Evolutionary conservation across 2,329 filamentous ascomycete genomes (phyloP).

Genomic region (Arthrocladium fulminans): DNA sequence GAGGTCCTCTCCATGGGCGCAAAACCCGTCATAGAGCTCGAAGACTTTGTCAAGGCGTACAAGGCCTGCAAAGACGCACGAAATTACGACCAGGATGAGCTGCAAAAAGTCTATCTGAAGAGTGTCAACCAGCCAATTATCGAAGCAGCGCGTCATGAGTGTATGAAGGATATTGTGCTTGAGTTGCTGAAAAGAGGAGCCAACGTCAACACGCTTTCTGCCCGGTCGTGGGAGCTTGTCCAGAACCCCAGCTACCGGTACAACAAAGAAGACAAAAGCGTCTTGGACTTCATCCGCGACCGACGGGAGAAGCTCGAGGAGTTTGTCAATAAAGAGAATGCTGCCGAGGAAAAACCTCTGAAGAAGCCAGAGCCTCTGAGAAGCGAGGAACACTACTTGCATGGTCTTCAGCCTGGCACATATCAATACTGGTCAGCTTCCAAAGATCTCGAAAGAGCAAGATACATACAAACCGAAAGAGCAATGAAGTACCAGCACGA

Average conservation of each 20-base stretch:
- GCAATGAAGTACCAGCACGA: constrained; percentile 31
- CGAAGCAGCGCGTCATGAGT: constrained; percentile 45
- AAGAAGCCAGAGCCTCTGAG: constrained; percentile 17
- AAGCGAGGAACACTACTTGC: constrained; percentile 45
- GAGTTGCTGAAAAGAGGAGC: constrained; percentile 56
- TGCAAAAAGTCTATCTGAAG: constrained; percentile 41
- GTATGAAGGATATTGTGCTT: constrained; percentile 41
- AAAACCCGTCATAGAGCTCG: constrained; percentile 50
- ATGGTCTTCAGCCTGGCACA: constrained; percentile 40
- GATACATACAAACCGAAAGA: constrained; percentile 16
- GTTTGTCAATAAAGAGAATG: constrained; percentile 33
- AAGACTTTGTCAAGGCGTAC: constrained; percentile 53
- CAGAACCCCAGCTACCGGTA: constrained; percentile 27
- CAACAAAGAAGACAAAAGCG: constrained; percentile 26
- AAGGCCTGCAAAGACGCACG: constrained; percentile 26
- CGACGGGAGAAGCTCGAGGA: constrained; percentile 44
- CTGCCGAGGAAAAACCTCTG: neutral
- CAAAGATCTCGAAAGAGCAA: constrained; percentile 33
- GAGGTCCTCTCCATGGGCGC: constrained; percentile 59
- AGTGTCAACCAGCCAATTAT: constrained; percentile 58
- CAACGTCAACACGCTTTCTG: constrained; percentile 54
- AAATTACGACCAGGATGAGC: constrained; percentile 36
- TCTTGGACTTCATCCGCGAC: constrained; percentile 53
- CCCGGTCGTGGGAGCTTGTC: constrained; percentile 24
- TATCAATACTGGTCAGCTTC: constrained; percentile 52